Evolutionary conservation across 1,284 basidiomycete genomes (phyloP), one percentile per base, ranked within the genome.

Genomic region (Lignosus rhinocerotis): DNA sequence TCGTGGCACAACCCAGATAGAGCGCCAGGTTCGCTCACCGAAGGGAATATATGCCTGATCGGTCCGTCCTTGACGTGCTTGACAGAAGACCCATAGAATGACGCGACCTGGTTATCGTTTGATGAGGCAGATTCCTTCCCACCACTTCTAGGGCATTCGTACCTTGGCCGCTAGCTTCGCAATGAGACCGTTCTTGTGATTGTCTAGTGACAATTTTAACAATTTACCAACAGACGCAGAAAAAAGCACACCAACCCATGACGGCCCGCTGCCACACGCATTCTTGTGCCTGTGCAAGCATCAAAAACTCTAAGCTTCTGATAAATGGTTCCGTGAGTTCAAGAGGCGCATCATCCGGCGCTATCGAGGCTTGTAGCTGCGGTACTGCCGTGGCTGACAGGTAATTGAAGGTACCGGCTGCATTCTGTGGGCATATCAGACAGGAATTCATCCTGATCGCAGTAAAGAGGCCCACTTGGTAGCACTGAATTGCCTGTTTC

Each of bases 211-310:
- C 8, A 14, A 6, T 36, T 42, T 38, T 8, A 51, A 36, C 33
- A 38, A 42, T 46, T 39, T 45, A 16, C 34, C 11, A 51, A 41
- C 43, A 50, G 51, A 51, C 21, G 34, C 34, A 47, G 45, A 53
- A 44, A 46, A 19, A 25, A 17, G 11, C 43, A 25, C 39, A 68
- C 73, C 69, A 69, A 93, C 94, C 91, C 61, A 93, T 76, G 62
- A 92, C 89, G 6, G 94, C 96, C 66, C 91, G 86, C 71, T 97
- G 95, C 96, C 96, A 98, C 54, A 89, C 93, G 69, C 94, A 97
- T 76, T 99, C 96, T 69, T 98, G 96, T 0, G 95, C 96, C 75
- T 98, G 94, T 0, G 94, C 94, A 1, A 98, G 81, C 84, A 94
- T 92, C 55, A 98, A 81, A 63, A 78, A 83, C 66, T 92, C 84